phyloP scores from a whole-genome alignment of 768 basidiomycete genomes.

The Lactarius akahatsu region DNA sequence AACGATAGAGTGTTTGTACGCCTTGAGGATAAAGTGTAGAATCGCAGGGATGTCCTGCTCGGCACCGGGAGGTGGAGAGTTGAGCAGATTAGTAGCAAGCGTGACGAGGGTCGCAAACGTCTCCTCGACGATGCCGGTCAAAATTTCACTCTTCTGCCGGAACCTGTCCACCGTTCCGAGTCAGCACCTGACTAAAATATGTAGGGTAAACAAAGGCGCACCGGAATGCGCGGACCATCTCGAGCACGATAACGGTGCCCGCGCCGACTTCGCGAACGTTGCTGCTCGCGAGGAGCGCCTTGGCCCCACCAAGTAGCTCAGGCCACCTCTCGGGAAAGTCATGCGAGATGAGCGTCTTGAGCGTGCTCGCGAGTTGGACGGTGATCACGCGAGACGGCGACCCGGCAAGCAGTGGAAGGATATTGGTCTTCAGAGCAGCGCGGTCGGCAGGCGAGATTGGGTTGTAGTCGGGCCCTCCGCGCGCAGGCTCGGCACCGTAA shows the following conservation, averaged over 20 bases:
- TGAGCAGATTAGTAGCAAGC: constrained; percentile 70
- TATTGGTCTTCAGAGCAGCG: constrained; percentile 62
- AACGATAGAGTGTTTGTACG: constrained; percentile 82
- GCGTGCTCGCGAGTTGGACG: constrained; percentile 68
- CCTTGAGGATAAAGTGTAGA: constrained; percentile 83
- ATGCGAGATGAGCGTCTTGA: constrained; percentile 70
- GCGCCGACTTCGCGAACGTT: constrained; percentile 76
- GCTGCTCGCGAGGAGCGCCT: constrained; percentile 57
- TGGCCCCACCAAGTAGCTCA: constrained; percentile 62
- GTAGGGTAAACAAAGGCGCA: constrained; percentile 35
- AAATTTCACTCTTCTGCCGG: constrained; percentile 59
- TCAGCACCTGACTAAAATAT: background rate
- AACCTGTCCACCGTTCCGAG: constrained; percentile 48
- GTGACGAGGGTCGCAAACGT: constrained; percentile 74
- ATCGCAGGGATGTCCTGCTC: constrained; percentile 77
- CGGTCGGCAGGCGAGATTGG: constrained; percentile 69
- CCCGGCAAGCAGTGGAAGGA: constrained; percentile 68
- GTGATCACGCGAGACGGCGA: constrained; percentile 68
- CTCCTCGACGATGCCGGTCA: constrained; percentile 56
- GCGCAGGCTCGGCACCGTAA: constrained; percentile 53
- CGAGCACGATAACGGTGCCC: constrained; percentile 74
- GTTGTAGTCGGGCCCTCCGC: constrained; percentile 55
- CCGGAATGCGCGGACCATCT: constrained; percentile 77
- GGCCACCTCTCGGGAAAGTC: constrained; percentile 84
- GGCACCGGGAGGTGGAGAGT: constrained; percentile 54